Evolutionary conservation across 768 basidiomycete species (phyloP).

Genomic region (Botryobasidium botryosum): DNA sequence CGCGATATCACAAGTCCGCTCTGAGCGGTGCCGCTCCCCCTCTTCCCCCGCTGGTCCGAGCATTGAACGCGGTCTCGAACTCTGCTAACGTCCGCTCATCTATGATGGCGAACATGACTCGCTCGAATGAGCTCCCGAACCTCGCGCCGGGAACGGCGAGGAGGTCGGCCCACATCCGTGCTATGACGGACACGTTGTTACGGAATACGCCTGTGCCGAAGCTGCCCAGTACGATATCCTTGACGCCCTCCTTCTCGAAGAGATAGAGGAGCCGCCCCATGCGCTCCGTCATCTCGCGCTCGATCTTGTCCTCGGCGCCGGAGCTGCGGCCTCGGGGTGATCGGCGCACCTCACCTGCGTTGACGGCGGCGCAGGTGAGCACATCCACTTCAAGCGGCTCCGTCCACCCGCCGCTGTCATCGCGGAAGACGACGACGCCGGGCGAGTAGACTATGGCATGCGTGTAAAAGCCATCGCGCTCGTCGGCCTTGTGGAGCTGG

Average conservation of each 20-base stretch:
- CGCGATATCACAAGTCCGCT: too few species aligned
- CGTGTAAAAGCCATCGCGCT: slow-evolving; percentile 39
- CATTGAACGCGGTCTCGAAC: slow-evolving; percentile 28
- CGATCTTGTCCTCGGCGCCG: slow-evolving; percentile 31
- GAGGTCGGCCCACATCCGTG: slow-evolving; percentile 46
- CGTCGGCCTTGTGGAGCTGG: slow-evolving; percentile 32
- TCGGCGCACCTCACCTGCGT: slow-evolving; percentile 37
- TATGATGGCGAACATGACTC: slow-evolving; percentile 49
- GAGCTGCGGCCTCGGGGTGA: slow-evolving; percentile 13
- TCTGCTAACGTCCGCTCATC: slow-evolving; percentile 31
- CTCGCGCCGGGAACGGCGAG: slow-evolving; percentile 31
- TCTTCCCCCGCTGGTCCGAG: too few species aligned
- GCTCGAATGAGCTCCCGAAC: slow-evolving; percentile 42
- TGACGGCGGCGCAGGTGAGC: slow-evolving; percentile 58
- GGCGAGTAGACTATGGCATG: slow-evolving; percentile 68
- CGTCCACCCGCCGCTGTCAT: slow-evolving; percentile 40
- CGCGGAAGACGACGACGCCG: slow-evolving; percentile 39
- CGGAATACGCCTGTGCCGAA: slow-evolving; percentile 68
- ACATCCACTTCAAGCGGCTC: slow-evolving; percentile 46
- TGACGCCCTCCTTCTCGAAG: slow-evolving; percentile 43
- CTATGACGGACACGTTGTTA: slow-evolving; percentile 42
- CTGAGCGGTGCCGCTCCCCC: too few species aligned
- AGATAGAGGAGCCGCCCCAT: slow-evolving; percentile 51
- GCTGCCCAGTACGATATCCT: slow-evolving; percentile 48
- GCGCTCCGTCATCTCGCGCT: slow-evolving; percentile 43